Base-by-base conservation (phyloP, 805 yeast species). In the Metschnikowia henanensis region DNA sequence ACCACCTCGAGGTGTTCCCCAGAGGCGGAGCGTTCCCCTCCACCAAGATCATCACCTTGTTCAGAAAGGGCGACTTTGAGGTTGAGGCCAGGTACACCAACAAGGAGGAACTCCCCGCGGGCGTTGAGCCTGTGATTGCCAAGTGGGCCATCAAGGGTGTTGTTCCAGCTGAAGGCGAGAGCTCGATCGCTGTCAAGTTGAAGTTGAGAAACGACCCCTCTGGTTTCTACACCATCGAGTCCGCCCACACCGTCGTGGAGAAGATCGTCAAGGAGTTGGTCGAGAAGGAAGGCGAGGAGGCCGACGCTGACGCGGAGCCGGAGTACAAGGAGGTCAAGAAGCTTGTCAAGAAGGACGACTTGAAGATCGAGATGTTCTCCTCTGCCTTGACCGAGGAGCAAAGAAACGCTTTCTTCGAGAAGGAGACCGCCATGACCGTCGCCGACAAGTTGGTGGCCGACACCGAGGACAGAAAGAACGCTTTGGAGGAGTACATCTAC, bases 391-490 rank as follows among this genome's bases (percentile, higher is more conserved):
- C 84, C 50, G 75, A 72, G 50, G 66, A 66, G 21, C 70, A 61
- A 41, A 77, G 88, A 68, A 75, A 82, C 59, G 72, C 70, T 43
- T 77, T 75, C 55, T 77, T 85, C 50, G 98, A 94, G 79, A 74
- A 75, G 68, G 99, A 94, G 77, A 80, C 81, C 62, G 78, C 84
- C 66, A 73, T 94, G 83, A 77, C 80, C 53, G 81, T 89, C 65
- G 90, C 84, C 64, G 99, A 94, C 73, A 94, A 91, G 77, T 83
- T 92, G 59, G 97, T 94, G 55, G 95, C 95, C 56, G 98, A 94
- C 75, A 94, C 98, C 55, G 98, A 94, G 78, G 97, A 94, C 75
- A 89, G 90, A 72, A 94, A 94, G 85, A 94, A 94, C 70, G 94
- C 96, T 54, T 79, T 94, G 51, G 99, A 94, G 79, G 99, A 94